A percentile compares a stretch with the other conserved stretches of the same genome.
Evolutionary conservation across 371 early-diverging fungal species (phyloP).

Genomic region (Sporodiniella umbellata): DNA sequence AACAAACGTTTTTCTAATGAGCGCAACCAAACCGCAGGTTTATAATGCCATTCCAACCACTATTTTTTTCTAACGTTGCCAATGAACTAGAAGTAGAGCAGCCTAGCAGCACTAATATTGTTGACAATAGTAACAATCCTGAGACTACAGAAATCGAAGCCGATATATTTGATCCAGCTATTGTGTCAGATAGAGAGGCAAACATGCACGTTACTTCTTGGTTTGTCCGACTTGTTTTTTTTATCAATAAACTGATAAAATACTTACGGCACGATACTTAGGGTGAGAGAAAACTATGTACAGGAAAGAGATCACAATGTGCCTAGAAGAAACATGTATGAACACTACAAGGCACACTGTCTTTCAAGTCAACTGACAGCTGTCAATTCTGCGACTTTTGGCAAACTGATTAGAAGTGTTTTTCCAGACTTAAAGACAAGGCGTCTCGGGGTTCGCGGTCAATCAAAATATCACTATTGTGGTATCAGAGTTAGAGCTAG

Average conservation of each 20-base stretch:
- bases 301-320: constrained; percentile 50
- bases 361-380: constrained; percentile 34
- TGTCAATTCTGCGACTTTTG: constrained; percentile 69
- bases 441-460: constrained; percentile 61
- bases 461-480: constrained; percentile 63
- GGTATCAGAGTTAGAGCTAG: constrained; percentile 26
- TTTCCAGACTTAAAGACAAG: constrained; percentile 62
- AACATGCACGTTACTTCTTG: constrained; percentile 24
- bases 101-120: not conserved
- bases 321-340: constrained; percentile 59
- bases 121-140: not conserved
- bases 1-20: not conserved
- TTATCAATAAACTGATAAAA: constrained; percentile 5
- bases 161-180: constrained; percentile 11
- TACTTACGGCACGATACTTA: constrained; percentile 2
- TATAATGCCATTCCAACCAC: not conserved
- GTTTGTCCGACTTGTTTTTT: constrained; percentile 5
- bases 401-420: constrained; percentile 60
- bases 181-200: constrained; percentile 24
- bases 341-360: constrained; percentile 55
- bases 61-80: not conserved
- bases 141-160: not conserved
- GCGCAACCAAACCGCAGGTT: not conserved
- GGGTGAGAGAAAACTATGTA: constrained; percentile 58
- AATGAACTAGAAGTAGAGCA: not conserved